Conservation (phyloP, 176 grass and related monocot genomes). For the Elymus sibiricus region DNA sequence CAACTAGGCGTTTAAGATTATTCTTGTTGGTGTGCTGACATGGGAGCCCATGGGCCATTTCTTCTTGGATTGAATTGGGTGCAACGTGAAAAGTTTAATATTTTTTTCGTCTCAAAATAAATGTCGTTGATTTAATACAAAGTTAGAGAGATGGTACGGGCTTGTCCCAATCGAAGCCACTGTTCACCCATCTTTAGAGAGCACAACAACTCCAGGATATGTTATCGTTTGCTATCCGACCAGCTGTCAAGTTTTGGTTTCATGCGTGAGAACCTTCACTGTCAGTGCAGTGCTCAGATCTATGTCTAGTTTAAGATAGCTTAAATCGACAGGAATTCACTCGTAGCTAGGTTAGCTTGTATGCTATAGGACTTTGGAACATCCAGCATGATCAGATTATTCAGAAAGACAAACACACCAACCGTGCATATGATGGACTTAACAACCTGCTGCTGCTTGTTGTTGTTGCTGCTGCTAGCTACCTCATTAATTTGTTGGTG, state of each 20-base stretch:
- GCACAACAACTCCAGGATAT: neutral
- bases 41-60: neutral
- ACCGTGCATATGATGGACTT: constrained; percentile 28
- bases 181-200: neutral
- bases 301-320: neutral
- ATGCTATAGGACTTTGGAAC: neutral
- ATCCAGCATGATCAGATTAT: constrained; percentile 12
- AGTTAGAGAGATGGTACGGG: too few relatives aligned
- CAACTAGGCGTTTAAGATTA: neutral
- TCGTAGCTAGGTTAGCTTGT: neutral
- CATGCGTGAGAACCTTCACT: constrained; percentile 29
- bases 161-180: neutral
- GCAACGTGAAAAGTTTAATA: neutral
- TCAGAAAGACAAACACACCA: constrained; percentile 10
- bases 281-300: constrained; percentile 30
- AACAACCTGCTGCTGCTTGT: neutral
- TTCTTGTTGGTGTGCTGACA: neutral
- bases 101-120: too few relatives aligned
- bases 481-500: constrained; percentile 12
- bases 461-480: neutral
- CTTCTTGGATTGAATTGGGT: neutral
- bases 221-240: neutral
- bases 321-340: neutral
- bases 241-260: constrained; percentile 21
- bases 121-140: too few relatives aligned